Evolutionary conservation across 2,329 filamentous ascomycete genomes (phyloP), one percentile per base, ranked within the genome.

Genomic region (Tolypocladium nubicola): DNA sequence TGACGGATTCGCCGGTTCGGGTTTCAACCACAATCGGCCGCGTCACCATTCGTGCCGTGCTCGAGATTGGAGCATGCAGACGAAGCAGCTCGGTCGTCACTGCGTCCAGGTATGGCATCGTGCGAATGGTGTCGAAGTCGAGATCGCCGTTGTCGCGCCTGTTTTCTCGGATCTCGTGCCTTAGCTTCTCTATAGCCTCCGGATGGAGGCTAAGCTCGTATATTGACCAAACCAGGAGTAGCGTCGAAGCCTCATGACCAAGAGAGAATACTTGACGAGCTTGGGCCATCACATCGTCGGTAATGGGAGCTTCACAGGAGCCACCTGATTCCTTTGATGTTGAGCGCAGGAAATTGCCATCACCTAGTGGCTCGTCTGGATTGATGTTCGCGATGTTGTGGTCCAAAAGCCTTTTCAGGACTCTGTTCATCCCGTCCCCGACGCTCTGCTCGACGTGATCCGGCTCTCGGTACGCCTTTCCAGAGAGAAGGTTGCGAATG

Each of bases 251-350:
- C 11, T 58, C 56, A 38, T 58, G 56, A 19, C 56, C 56, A 21
- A 58, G 56, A 13, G 56, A 58, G n/a, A 58, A 47, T 35, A 58
- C 43, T 40, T 58, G 56, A 26, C 53, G 56, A 23, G 53, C 56
- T 38, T 58, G 56, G 7, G 56, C 23, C 6, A 58, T n/a, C 11
- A 58, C 53, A 23, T 58, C 56, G 3, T 55, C n/a, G n/a, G 52
- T 55, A 7, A 58, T 43, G 6, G 43, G 26, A 1, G 37, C 26
- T 23, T 52, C 11, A 5, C 13, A 19, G 13, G 26, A 37, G 43
- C 33, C 43, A 13, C 23, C 41, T 8, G 53, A 55, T 23, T 53
- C 30, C 16, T 30, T 30, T 11, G 45, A 52, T 10, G 37, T 30
- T 8, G n/a, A 45, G 16, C 26, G 53, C 38, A 58, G 38, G 26